Percentiles rank a stretch among this genome's conserved stretches.
These are phyloP conservation scores for barrel medic (Medicago truncatula) DNA, from an alignment of 306 rosid genomes.

Conservation along the genomic window DNA sequence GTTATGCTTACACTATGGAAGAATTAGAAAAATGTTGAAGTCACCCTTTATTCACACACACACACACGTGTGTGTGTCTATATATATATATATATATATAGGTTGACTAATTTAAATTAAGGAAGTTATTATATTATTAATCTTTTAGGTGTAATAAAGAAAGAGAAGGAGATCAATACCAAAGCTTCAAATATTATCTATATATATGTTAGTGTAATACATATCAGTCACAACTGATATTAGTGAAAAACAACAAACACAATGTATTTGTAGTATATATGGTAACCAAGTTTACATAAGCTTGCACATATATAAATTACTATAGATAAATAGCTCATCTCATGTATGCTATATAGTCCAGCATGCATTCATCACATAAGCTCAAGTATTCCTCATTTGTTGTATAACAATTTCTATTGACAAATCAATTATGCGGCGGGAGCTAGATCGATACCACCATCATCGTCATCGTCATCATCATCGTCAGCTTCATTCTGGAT, in stretches of 20 bases:
- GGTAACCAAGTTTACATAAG: constrained; percentile 24
- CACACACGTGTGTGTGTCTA: too few species aligned
- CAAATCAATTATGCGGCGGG: constrained; percentile 50
- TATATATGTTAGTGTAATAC: not conserved
- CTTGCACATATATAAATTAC: constrained; percentile 6
- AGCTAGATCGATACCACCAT: constrained; percentile 46
- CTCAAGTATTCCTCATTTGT: not conserved
- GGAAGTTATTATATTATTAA: too few species aligned
- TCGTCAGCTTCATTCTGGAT: constrained; percentile 36
- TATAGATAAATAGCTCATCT: constrained; percentile 3
- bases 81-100: too few species aligned
- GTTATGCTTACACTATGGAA: not conserved
- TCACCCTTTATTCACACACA: not conserved
- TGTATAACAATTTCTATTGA: not conserved
- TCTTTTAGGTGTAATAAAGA: not conserved
- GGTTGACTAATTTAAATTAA: not conserved
- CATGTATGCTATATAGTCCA: not conserved
- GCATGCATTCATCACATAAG: constrained; percentile 19
- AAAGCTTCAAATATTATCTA: constrained; percentile 12
- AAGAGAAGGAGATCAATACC: not conserved
- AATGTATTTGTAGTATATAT: not conserved
- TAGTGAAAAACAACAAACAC: constrained; percentile 7
- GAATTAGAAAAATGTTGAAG: not conserved
- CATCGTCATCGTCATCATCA: constrained; percentile 52
- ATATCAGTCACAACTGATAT: constrained; percentile 25